These are phyloP conservation scores for Auriscalpium orientale DNA, from an alignment of 768 basidiomycete species.

Conservation along the genomic window DNA sequence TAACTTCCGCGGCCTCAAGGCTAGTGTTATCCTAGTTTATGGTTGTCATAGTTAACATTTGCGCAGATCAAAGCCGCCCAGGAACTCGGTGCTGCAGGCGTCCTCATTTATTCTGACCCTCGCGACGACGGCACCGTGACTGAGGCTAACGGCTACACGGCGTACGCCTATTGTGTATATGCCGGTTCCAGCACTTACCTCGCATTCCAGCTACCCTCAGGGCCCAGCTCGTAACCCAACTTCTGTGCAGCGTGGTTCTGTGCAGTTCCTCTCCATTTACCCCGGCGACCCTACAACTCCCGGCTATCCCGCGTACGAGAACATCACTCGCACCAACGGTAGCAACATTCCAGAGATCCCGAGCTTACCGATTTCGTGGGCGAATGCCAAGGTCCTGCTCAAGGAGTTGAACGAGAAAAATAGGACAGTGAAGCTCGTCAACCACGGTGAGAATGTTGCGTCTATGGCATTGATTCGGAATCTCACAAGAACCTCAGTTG, in stretches of 20 bases:
- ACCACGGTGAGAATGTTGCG: constrained; percentile 34
- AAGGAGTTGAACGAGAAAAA: constrained; percentile 37
- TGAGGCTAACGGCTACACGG: constrained; percentile 62
- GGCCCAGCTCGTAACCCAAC: constrained; percentile 86
- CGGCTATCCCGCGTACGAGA: constrained; percentile 78
- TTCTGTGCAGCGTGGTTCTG: constrained; percentile 81
- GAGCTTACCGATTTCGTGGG: constrained; percentile 86
- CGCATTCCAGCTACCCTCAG: constrained; percentile 48
- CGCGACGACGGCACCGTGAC: constrained; percentile 81
- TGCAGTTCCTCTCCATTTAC: constrained; percentile 56
- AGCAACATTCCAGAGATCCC: constrained; percentile 68
- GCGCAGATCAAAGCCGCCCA: constrained; percentile 71
- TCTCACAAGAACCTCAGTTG: constrained; percentile 34
- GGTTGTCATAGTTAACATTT: not conserved
- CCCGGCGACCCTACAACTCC: constrained; percentile 81
- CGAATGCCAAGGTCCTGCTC: constrained; percentile 62
- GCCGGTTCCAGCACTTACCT: not conserved
- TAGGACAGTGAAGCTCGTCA: constrained; percentile 45
- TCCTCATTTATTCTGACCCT: constrained; percentile 80
- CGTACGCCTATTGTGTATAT: constrained; percentile 25
- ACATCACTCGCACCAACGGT: constrained; percentile 56
- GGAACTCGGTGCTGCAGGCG: constrained; percentile 71
- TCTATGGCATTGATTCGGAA: no score
- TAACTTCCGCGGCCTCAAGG: constrained; percentile 82
- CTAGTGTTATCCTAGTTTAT: constrained; percentile 19